phyloP scores from a whole-genome alignment of 2,329 filamentous ascomycete species.

The Microascus cirrosus region DNA sequence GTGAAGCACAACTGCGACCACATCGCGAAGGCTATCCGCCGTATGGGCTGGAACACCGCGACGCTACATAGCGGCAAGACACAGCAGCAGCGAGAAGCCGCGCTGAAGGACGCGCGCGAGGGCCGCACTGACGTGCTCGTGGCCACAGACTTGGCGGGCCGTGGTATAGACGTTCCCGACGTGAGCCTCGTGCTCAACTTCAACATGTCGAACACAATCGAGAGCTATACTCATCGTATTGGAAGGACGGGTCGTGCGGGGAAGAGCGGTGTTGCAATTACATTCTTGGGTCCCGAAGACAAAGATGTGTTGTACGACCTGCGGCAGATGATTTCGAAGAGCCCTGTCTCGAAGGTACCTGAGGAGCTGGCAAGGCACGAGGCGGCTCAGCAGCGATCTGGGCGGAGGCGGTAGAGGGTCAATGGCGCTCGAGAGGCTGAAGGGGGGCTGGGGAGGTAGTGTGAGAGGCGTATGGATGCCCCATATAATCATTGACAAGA shows the following conservation, averaged over 20 bases:
- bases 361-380: slow-evolving; percentile 87
- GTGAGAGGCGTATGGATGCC: no score
- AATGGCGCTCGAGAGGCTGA: not conserved
- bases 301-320: slow-evolving; percentile 85
- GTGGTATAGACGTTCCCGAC: slow-evolving; percentile 95
- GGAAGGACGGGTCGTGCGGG: slow-evolving; percentile 95
- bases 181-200: slow-evolving; percentile 95
- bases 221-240: slow-evolving; percentile 92
- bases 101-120: slow-evolving; percentile 71
- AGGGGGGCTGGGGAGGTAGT: no score
- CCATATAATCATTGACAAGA: no score
- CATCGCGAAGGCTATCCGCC: slow-evolving; percentile 85
- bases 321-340: slow-evolving; percentile 92
- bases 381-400: slow-evolving; percentile 61
- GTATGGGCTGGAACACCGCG: slow-evolving; percentile 82
- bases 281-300: slow-evolving; percentile 88
- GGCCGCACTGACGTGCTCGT: slow-evolving; percentile 81
- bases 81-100: slow-evolving; percentile 93
- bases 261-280: slow-evolving; percentile 92
- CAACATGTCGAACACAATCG: slow-evolving; percentile 92
- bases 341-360: slow-evolving; percentile 73
- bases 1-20: slow-evolving; percentile 99
- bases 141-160: slow-evolving; percentile 86
- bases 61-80: slow-evolving; percentile 94
- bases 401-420: slow-evolving; percentile 10